Conservation (phyloP, 1,284 basidiomycete species). For the Cutaneotrichosporon arboriforme region DNA sequence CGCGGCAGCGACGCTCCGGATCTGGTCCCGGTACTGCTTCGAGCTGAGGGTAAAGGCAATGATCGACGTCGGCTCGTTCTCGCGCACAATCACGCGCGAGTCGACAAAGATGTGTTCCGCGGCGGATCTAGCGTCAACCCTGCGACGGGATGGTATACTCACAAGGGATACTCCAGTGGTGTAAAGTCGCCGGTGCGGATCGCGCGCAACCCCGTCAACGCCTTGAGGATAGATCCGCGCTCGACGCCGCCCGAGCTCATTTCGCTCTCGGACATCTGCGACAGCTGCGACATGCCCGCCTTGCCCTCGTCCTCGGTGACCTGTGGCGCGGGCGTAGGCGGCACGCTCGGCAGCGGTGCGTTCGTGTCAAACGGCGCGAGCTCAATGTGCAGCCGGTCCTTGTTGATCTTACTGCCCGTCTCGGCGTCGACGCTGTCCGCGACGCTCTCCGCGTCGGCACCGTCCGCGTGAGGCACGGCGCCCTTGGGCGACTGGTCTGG, state of each 20-base stretch:
- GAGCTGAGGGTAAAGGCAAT: constrained; percentile 94
- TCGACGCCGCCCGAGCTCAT: constrained; percentile 54
- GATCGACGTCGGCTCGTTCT: constrained; percentile 96
- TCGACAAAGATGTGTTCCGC: constrained; percentile 89
- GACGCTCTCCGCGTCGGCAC: background rate
- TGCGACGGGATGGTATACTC: constrained; percentile 20
- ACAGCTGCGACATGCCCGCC: constrained; percentile 28
- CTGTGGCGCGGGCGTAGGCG: constrained; percentile 22
- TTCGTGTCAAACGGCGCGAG: constrained; percentile 47
- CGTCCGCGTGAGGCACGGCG: background rate
- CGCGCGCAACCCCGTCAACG: constrained; percentile 77
- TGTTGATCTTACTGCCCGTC: background rate
- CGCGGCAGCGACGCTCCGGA: constrained; percentile 57
- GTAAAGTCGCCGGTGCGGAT: constrained; percentile 54
- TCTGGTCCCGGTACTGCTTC: constrained; percentile 78
- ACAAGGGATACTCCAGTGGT: constrained; percentile 55
- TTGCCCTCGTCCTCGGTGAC: constrained; percentile 31
- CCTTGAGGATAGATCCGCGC: constrained; percentile 74
- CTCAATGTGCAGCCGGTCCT: constrained; percentile 44
- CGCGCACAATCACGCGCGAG: constrained; percentile 89
- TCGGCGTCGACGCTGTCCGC: background rate
- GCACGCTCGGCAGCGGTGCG: constrained; percentile 45
- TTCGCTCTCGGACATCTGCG: constrained; percentile 50
- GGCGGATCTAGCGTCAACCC: constrained; percentile 27
- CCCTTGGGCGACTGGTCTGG: background rate